Evolutionary conservation across 2,329 filamentous ascomycete genomes (phyloP).

Genomic region (Hypomyces perniciosus): DNA sequence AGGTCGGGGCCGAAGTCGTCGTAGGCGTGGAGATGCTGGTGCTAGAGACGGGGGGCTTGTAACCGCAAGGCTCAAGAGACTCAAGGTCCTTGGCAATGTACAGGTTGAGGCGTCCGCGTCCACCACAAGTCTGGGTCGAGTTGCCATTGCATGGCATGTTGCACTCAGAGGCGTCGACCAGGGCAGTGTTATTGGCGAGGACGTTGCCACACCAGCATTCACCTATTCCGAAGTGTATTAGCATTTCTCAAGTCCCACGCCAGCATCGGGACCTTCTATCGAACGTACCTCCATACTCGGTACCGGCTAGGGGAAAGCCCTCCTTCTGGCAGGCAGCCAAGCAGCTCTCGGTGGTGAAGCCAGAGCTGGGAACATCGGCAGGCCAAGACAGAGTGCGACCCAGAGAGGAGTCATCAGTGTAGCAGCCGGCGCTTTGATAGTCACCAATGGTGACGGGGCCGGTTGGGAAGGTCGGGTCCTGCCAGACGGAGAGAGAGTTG

Average conservation of each 20-base stretch:
- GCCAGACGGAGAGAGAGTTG: slow-evolving; percentile 40
- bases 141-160: slow-evolving; percentile 48
- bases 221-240: slow-evolving; percentile 1
- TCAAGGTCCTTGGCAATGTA: slow-evolving; percentile 44
- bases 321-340: slow-evolving; percentile 36
- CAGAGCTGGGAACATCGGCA: slow-evolving; percentile 29
- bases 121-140: slow-evolving; percentile 36
- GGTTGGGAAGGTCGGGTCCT: slow-evolving; percentile 42
- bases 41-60: slow-evolving; percentile 19
- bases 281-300: slow-evolving; percentile 30
- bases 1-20: slow-evolving; percentile 3
- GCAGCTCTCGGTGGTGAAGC: slow-evolving; percentile 39
- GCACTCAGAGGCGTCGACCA: slow-evolving; percentile 37
- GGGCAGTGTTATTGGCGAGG: slow-evolving; percentile 40
- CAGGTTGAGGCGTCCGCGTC: slow-evolving; percentile 35
- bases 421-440: slow-evolving; percentile 60
- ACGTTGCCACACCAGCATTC: slow-evolving; percentile 49
- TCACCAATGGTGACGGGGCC: slow-evolving; percentile 41
- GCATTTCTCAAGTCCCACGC: slow-evolving; percentile 9
- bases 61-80: slow-evolving; percentile 45
- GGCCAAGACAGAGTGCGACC: slow-evolving; percentile 42
- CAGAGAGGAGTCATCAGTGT: slow-evolving; percentile 37
- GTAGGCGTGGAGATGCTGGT: slow-evolving; percentile 13
- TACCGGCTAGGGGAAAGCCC: slow-evolving; percentile 44
- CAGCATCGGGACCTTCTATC: neutral